Evolutionary conservation across 2,329 filamentous ascomycete species (phyloP).

Genomic region (Fusarium sp.): DNA sequence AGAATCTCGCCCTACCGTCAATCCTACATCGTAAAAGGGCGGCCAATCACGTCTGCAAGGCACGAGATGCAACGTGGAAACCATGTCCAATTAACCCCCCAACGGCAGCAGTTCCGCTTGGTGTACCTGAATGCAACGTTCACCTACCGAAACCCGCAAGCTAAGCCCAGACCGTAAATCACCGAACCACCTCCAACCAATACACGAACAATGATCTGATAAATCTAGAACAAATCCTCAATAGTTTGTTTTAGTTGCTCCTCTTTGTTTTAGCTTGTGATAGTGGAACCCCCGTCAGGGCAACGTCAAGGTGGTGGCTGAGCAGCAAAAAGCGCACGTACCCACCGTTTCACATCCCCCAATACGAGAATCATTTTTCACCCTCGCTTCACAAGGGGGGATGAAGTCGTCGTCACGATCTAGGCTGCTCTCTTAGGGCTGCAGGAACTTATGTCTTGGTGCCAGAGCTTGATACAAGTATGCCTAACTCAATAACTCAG

Average conservation of each 20-base stretch:
- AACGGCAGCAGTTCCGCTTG: background rate
- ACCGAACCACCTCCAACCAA: background rate
- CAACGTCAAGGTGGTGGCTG: conserved; percentile 6
- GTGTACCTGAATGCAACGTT: background rate
- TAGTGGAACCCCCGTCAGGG: background rate
- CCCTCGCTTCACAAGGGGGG: background rate
- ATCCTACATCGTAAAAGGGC: background rate
- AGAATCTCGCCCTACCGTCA: background rate
- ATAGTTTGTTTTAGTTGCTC: background rate
- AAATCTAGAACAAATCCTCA: background rate
- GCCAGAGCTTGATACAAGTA: background rate
- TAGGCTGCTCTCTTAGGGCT: background rate
- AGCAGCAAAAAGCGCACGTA: background rate
- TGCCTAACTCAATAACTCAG: background rate
- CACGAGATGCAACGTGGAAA: background rate
- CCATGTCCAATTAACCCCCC: background rate
- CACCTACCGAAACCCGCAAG: background rate
- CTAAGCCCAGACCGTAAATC: background rate
- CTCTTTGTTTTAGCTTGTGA: conserved; percentile 1
- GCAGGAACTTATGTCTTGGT: background rate
- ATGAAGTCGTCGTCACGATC: background rate
- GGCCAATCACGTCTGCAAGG: background rate
- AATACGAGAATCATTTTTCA: background rate
- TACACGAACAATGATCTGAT: background rate
- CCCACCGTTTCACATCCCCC: background rate